phyloP scores from a whole-genome alignment of 116 monocot genomes.

The Papilionanthe hybrid region DNA sequence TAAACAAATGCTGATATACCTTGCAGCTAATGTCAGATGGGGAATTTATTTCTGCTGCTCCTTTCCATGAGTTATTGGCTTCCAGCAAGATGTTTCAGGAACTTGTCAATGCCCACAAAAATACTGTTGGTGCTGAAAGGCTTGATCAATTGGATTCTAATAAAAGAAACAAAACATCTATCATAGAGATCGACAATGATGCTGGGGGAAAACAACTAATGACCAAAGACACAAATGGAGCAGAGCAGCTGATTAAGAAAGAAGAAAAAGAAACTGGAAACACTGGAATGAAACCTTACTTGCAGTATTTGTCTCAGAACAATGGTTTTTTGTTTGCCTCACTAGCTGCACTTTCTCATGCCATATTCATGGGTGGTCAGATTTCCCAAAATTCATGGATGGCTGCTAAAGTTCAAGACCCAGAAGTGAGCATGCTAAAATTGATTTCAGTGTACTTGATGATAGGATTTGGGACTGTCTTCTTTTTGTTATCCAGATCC shows the following conservation, averaged over 20 bases:
- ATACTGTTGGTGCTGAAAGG: conserved; percentile 42
- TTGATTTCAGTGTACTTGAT: conserved; percentile 64
- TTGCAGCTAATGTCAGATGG: conserved; percentile 83
- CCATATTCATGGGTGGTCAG: conserved; percentile 62
- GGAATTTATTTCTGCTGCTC: conserved; percentile 41
- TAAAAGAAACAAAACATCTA: conserved; percentile 16
- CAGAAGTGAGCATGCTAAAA: conserved; percentile 52
- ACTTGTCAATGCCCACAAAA: conserved; percentile 81
- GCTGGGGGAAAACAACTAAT: conserved; percentile 12
- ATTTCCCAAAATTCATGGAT: conserved; percentile 88
- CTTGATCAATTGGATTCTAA: conserved; percentile 15
- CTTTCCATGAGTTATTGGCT: conserved; percentile 50
- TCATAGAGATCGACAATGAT: conserved; percentile 17
- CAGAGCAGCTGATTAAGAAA: conserved; percentile 76
- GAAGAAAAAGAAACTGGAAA: conserved; percentile 74
- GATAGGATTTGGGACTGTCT: conserved; percentile 45
- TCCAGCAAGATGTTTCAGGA: conserved; percentile 59
- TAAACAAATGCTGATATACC: not conserved
- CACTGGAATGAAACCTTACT: conserved; percentile 68
- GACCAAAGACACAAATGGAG: conserved; percentile 7
- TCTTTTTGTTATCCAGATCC: conserved; percentile 71
- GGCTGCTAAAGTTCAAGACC: conserved; percentile 81
- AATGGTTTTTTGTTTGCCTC: conserved; percentile 55
- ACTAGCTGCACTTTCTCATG: conserved; percentile 42
- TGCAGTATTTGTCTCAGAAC: conserved; percentile 67